A percentile compares a stretch with the other conserved stretches of the same genome.
Conservation (phyloP, 2,329 filamentous ascomycete genomes). For the Monosporascus sp. region DNA sequence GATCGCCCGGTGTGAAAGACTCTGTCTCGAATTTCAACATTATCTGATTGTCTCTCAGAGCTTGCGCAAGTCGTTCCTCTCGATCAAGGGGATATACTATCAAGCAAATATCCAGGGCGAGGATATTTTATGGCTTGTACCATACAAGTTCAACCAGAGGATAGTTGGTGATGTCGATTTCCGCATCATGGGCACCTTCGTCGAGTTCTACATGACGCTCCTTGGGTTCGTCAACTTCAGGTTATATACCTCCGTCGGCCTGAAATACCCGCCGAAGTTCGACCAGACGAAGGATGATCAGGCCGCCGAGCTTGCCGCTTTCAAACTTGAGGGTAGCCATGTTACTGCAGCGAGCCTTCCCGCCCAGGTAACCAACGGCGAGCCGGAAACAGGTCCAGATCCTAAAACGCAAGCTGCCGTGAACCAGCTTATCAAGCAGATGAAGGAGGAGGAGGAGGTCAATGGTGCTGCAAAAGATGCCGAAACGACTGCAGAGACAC, state of each 20-base stretch:
- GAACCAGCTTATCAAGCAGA: slow-evolving; percentile 62
- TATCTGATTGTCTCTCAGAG: slow-evolving; percentile 91
- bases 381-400: slow-evolving; percentile 49
- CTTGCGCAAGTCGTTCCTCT: slow-evolving; percentile 91
- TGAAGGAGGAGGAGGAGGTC: slow-evolving; percentile 55
- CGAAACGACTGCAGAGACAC: slow-evolving; percentile 33
- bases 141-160: slow-evolving; percentile 95
- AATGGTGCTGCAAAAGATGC: slow-evolving; percentile 38
- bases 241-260: slow-evolving; percentile 82
- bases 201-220: slow-evolving; percentile 97
- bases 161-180: slow-evolving; percentile 95
- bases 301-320: slow-evolving; percentile 84
- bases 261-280: slow-evolving; percentile 96
- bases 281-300: slow-evolving; percentile 81
- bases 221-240: slow-evolving; percentile 95
- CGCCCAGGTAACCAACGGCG: slow-evolving; percentile 47
- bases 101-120: slow-evolving; percentile 96
- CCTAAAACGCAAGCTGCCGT: slow-evolving; percentile 61
- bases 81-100: slow-evolving; percentile 99
- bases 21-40: slow-evolving; percentile 95
- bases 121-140: slow-evolving; percentile 94
- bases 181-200: slow-evolving; percentile 97
- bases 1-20: slow-evolving; percentile 86
- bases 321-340: slow-evolving; percentile 77
- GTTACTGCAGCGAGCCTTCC: slow-evolving; percentile 48